These are phyloP conservation scores for Microbotryum lychnidis-dioicae DNA, from an alignment of 1,284 basidiomycete genomes.

Conservation along the genomic window DNA sequence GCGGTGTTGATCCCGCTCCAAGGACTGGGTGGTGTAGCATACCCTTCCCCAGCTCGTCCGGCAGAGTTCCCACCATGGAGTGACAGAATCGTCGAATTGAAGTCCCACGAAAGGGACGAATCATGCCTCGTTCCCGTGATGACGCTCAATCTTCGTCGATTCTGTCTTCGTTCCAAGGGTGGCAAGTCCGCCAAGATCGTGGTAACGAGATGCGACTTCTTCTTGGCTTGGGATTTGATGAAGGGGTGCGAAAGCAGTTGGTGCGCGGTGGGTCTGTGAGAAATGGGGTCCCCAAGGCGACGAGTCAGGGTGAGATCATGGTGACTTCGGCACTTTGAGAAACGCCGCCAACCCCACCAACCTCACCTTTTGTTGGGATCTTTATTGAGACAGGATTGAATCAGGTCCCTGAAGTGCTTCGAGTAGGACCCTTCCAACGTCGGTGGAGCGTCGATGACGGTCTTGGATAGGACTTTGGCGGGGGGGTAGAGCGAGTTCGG, in stretches of 20 bases:
- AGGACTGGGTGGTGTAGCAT: too few species aligned
- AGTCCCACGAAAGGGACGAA: slow-evolving; percentile 16
- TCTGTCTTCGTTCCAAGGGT: slow-evolving; percentile 32
- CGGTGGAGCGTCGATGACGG: slow-evolving; percentile 45
- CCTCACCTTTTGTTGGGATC: slow-evolving; percentile 61
- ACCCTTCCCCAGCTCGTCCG: too few species aligned
- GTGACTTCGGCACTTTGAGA: neutral
- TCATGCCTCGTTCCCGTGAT: neutral
- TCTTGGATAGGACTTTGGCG: slow-evolving; percentile 65
- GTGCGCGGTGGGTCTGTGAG: slow-evolving; percentile 58
- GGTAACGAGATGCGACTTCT: slow-evolving; percentile 61
- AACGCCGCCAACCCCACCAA: neutral
- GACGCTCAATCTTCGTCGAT: slow-evolving; percentile 16
- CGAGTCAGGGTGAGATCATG: neutral
- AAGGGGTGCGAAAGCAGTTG: slow-evolving; percentile 70
- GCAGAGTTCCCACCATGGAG: too few species aligned
- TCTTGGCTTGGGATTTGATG: slow-evolving; percentile 64
- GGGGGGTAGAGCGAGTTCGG: slow-evolving; percentile 68
- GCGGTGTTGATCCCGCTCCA: too few species aligned
- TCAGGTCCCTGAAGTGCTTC: slow-evolving; percentile 67
- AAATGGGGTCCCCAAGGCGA: neutral
- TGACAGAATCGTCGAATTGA: slow-evolving; percentile 9
- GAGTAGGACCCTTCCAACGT: slow-evolving; percentile 68
- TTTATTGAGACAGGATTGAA: slow-evolving; percentile 71
- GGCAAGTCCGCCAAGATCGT: slow-evolving; percentile 51